Evolutionary conservation across 371 early-diverging fungal species (phyloP).

Genomic region (Nosema muscidifuracis): DNA sequence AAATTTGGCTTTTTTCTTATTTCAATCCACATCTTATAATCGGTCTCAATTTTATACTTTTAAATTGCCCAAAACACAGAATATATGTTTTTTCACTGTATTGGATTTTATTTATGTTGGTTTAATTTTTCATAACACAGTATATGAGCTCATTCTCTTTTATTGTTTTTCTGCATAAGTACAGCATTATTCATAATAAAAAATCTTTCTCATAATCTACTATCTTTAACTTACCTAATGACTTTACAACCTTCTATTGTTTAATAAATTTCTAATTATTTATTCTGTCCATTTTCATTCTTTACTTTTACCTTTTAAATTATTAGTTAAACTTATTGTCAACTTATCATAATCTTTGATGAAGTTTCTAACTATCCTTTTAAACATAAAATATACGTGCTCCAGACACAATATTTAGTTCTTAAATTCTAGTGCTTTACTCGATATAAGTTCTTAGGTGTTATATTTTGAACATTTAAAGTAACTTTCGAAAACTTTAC

Average conservation of each 20-base stretch:
- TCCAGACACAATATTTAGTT: neutral
- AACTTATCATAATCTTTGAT: slow-evolving; percentile 9
- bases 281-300: slow-evolving; percentile 24
- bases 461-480: too few relatives aligned
- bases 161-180: slow-evolving; percentile 33
- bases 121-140: slow-evolving; percentile 24
- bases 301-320: too few relatives aligned
- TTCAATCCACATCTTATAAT: slow-evolving; percentile 42
- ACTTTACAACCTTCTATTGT: neutral
- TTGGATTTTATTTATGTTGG: slow-evolving; percentile 27
- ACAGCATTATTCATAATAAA: slow-evolving; percentile 38
- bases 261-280: neutral
- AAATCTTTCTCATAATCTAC: slow-evolving; percentile 35
- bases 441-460: too few relatives aligned
- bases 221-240: slow-evolving; percentile 4
- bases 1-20: slow-evolving; percentile 37
- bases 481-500: too few relatives aligned
- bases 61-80: slow-evolving; percentile 34
- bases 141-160: slow-evolving; percentile 6
- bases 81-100: slow-evolving; percentile 41
- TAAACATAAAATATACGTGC: neutral
- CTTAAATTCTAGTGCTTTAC: too few relatives aligned
- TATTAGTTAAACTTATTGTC: neutral
- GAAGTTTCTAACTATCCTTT: neutral
- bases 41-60: slow-evolving; percentile 43